A percentile compares a stretch with the other conserved stretches of the same genome.
Evolutionary conservation across 2,329 filamentous ascomycete genomes (phyloP).

Genomic region (Delphinella strobiligena): DNA sequence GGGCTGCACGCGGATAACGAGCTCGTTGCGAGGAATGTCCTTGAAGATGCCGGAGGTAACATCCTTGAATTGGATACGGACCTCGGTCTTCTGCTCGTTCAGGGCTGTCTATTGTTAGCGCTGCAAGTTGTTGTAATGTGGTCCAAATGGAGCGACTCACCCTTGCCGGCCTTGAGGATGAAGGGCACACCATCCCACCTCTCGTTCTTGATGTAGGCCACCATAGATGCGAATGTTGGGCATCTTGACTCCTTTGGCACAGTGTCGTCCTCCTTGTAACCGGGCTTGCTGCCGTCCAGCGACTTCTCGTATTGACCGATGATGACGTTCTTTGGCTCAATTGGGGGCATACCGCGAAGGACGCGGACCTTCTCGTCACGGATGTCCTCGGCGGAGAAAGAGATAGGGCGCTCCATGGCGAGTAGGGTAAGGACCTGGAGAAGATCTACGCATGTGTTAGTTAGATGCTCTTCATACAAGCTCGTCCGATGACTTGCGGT

Average conservation of each 20-base stretch:
- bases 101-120: constrained; percentile 44
- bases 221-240: constrained; percentile 94
- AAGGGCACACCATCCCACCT: constrained; percentile 98
- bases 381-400: constrained; percentile 95
- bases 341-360: constrained; percentile 79
- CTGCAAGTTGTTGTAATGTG: neutral
- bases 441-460: constrained; percentile 44
- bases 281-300: constrained; percentile 87
- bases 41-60: constrained; percentile 99
- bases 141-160: constrained; percentile 15
- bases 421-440: constrained; percentile 92
- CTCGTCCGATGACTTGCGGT: constrained; percentile 49
- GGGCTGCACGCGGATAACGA: constrained; percentile 97
- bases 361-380: constrained; percentile 98
- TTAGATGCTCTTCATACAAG: neutral
- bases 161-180: constrained; percentile 97
- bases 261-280: constrained; percentile 97
- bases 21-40: constrained; percentile 97
- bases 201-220: constrained; percentile 99
- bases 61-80: constrained; percentile 98
- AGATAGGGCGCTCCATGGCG: constrained; percentile 96
- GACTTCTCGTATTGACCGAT: constrained; percentile 98
- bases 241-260: constrained; percentile 95
- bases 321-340: constrained; percentile 99
- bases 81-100: constrained; percentile 99